These are phyloP conservation scores for Pseudonectria foliicola DNA, from an alignment of 2,329 filamentous ascomycete genomes.

Conservation along the genomic window DNA sequence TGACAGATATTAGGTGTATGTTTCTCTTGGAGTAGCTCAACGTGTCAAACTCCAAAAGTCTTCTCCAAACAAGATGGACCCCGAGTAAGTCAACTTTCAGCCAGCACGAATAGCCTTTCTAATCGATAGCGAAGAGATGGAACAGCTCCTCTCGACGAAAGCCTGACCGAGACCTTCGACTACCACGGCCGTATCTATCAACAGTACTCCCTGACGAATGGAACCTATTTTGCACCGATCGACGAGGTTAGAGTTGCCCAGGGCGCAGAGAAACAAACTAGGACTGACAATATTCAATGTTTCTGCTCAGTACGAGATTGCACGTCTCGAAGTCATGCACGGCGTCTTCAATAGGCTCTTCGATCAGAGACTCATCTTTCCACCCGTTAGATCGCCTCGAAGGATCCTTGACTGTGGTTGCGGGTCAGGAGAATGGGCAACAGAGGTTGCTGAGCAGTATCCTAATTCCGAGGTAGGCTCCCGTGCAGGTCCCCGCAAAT, in stretches of 20 bases:
- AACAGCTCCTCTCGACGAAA: slow-evolving; percentile 49
- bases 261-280: not conserved
- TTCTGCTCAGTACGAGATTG: slow-evolving; percentile 54
- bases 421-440: slow-evolving; percentile 64
- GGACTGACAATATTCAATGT: slow-evolving; percentile 7
- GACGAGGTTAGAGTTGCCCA: slow-evolving; percentile 52
- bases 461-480: slow-evolving; percentile 54
- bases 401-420: slow-evolving; percentile 67
- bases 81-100: slow-evolving; percentile 22
- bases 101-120: slow-evolving; percentile 12
- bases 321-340: slow-evolving; percentile 58
- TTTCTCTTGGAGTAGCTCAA: slow-evolving; percentile 4
- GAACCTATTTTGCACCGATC: slow-evolving; percentile 59
- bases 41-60: slow-evolving; percentile 2
- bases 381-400: slow-evolving; percentile 50
- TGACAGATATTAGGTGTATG: slow-evolving; percentile 4
- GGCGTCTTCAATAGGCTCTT: slow-evolving; percentile 56
- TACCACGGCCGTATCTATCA: slow-evolving; percentile 61
- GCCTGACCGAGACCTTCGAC: slow-evolving; percentile 50
- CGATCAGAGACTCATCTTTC: slow-evolving; percentile 61
- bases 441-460: slow-evolving; percentile 57
- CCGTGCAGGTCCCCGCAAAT: slow-evolving; percentile 17
- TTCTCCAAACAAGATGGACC: slow-evolving; percentile 19
- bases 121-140: slow-evolving; percentile 33
- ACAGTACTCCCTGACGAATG: slow-evolving; percentile 56